Percentiles rank a stretch among this genome's conserved stretches.
phyloP scores from a whole-genome alignment of 768 basidiomycete genomes.

The Boletellus emodensis region DNA sequence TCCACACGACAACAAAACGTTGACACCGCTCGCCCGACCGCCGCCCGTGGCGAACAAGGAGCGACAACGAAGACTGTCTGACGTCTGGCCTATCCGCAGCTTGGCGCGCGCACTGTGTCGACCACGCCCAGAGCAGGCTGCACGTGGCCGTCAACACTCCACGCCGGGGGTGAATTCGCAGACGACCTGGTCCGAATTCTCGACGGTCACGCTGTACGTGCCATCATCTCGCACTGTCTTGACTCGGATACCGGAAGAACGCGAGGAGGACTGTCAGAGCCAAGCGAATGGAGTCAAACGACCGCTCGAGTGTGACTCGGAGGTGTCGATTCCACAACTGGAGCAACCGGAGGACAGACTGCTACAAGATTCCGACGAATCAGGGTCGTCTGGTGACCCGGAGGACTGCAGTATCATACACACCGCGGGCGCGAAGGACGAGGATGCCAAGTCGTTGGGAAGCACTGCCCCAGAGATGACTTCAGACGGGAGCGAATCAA shows the following conservation, averaged over 20 bases:
- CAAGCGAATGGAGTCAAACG: conserved; percentile 11
- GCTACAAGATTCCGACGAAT: background rate
- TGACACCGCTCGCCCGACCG: conserved; percentile 13
- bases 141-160: background rate
- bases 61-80: conserved; percentile 12
- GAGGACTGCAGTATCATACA: background rate
- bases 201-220: conserved; percentile 17
- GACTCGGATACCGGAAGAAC: conserved; percentile 29
- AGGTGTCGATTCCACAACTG: background rate
- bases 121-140: conserved; percentile 2
- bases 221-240: conserved; percentile 18
- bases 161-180: conserved; percentile 3
- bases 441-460: conserved; percentile 18
- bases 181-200: conserved; percentile 32
- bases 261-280: conserved; percentile 22
- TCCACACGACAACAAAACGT: conserved; percentile 13
- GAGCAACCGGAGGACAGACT: background rate
- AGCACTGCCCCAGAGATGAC: conserved; percentile 26
- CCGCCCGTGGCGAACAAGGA: conserved; percentile 9
- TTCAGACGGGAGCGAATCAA: conserved; percentile 19
- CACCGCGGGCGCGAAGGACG: conserved; percentile 4
- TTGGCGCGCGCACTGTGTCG: conserved; percentile 13
- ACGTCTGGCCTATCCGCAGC: conserved; percentile 21
- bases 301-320: conserved; percentile 10
- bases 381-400: background rate